phyloP scores from a whole-genome alignment of 768 basidiomycete species.

The Vararia minispora region DNA sequence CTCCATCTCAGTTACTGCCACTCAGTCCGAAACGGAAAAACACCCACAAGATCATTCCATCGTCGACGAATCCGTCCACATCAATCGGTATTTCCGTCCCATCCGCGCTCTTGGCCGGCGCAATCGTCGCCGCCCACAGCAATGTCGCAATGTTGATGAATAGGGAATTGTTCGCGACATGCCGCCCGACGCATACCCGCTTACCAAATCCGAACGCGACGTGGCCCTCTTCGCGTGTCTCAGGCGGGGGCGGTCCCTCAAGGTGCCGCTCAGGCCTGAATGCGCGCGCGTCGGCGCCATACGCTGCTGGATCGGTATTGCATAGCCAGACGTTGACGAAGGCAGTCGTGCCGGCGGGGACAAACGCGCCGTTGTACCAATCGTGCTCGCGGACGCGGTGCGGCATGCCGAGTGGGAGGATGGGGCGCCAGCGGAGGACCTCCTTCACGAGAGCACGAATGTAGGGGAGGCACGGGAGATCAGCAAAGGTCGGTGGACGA shows the following conservation, averaged over 20 bases:
- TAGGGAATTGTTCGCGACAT: constrained; percentile 23
- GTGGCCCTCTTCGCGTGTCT: constrained; percentile 23
- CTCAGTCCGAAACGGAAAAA: neutral
- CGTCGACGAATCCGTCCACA: constrained; percentile 7
- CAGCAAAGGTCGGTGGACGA: constrained; percentile 12
- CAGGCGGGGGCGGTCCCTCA: constrained; percentile 11
- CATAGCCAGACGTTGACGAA: constrained; percentile 20
- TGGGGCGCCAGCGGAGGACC: constrained; percentile 13
- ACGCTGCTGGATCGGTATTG: constrained; percentile 18
- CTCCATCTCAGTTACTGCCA: too few species aligned
- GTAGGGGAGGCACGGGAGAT: constrained; percentile 14
- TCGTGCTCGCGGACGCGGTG: constrained; percentile 18
- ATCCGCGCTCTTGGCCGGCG: constrained; percentile 5
- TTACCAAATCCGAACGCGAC: constrained; percentile 21
- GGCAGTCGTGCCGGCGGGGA: constrained; percentile 26
- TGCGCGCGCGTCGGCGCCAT: constrained; percentile 16
- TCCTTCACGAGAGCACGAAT: constrained; percentile 15
- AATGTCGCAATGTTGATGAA: constrained; percentile 24
- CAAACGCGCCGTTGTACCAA: constrained; percentile 19
- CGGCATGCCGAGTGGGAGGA: constrained; percentile 11
- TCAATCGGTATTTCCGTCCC: constrained; percentile 10
- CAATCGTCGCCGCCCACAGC: constrained; percentile 18
- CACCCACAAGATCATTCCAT: constrained; percentile 15
- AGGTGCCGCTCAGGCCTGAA: constrained; percentile 20
- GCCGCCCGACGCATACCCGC: constrained; percentile 23